Evolutionary conservation across 768 basidiomycete genomes (phyloP), one percentile per base, ranked within the genome.

Genomic region (Amanita exitialis): DNA sequence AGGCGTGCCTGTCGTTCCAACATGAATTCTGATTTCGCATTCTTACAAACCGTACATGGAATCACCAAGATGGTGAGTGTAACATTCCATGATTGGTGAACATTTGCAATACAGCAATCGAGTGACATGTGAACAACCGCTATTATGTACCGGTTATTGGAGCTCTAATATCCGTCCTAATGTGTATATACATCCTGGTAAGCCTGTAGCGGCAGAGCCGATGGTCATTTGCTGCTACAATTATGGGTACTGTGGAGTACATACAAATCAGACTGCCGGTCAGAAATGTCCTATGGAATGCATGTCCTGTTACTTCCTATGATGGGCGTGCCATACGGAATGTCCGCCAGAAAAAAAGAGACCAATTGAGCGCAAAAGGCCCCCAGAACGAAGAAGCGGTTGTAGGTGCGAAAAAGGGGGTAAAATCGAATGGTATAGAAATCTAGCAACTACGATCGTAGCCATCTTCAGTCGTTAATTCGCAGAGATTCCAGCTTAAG

Each of bases 401-500:
- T 28, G 27, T 28, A 8, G 18, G 35, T 12, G 2, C 25, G 3
- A 44, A 46, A 32, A 9, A 30, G 7, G 7, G 34, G 36, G 35
- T 38, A 48, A 38, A 35, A 37, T 35, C 36, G 15, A 20, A 28
- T 28, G 49, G 47, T 48, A 48, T 48, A 38, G 16, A 32, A 34
- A 30, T 30, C 23, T 21, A 44, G 25, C 27, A n/a, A 30, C 20
- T 13, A 20, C 23, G 16, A 37, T 28, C 18, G 9, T 50, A 13
- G 16, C 21, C 13, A 32, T 35, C 21, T 28, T 67, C 63, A 35
- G 60, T 54, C 59, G 16, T 51, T 49, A 38, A 53, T 53, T 44
- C 55, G 45, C 52, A 49, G 36, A 10, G 51, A 6, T 28, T 52
- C n/a, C 10, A 42, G 48, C 27, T 44, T 30, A 32, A 39, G 36